Evolutionary conservation across 106 monocot genomes (phyloP).

Genomic region (Platanthera zijinensis): DNA sequence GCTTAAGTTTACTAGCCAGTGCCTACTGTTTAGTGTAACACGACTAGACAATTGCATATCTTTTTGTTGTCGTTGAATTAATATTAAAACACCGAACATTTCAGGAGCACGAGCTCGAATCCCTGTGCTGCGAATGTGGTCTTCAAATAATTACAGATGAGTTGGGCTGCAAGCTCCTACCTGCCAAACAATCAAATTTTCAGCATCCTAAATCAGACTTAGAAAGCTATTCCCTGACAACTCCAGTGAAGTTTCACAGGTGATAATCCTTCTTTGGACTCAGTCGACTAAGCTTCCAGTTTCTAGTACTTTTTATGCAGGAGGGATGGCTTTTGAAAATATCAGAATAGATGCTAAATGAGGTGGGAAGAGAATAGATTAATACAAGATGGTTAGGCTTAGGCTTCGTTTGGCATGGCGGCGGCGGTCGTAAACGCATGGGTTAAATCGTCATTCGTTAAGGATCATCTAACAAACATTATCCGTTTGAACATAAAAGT

Average conservation of each 20-base stretch:
- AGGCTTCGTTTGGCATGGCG: too few relatives aligned
- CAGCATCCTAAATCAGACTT: slow-evolving; percentile 34
- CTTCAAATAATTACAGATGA: slow-evolving; percentile 51
- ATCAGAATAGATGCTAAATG: too few relatives aligned
- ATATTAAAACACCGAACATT: not conserved
- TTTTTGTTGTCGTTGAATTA: not conserved
- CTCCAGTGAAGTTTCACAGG: slow-evolving; percentile 27
- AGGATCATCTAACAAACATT: too few relatives aligned
- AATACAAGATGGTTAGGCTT: too few relatives aligned
- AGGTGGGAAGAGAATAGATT: too few relatives aligned
- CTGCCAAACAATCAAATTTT: slow-evolving; percentile 47
- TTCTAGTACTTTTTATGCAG: not conserved
- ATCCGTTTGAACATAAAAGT: too few relatives aligned
- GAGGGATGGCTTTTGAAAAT: too few relatives aligned
- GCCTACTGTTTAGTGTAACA: not conserved
- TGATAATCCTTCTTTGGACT: slow-evolving; percentile 1
- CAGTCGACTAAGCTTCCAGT: not conserved
- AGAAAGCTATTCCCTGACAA: slow-evolving; percentile 25
- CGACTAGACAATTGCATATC: not conserved
- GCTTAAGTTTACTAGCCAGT: not conserved
- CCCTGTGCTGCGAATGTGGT: slow-evolving; percentile 55
- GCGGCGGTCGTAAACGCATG: too few relatives aligned
- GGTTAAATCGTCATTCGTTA: too few relatives aligned
- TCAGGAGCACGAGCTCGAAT: slow-evolving; percentile 61
- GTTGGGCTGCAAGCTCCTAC: slow-evolving; percentile 38